phyloP scores from a whole-genome alignment of 192 early-diverging fungal species.

The Piromyces sp. region DNA sequence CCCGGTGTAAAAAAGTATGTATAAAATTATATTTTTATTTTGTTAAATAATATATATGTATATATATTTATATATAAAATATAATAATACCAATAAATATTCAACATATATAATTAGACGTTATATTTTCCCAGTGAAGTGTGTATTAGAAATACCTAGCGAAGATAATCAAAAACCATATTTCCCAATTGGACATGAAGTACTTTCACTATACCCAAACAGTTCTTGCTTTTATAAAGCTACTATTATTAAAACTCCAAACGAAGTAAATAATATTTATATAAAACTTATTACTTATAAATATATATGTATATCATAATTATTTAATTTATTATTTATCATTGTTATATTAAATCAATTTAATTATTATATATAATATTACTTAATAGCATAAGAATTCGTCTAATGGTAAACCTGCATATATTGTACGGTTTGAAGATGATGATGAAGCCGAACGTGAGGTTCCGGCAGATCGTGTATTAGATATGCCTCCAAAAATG shows the following conservation, averaged over 20 bases:
- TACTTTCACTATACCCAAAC: slow-evolving; percentile 21
- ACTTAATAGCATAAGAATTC: slow-evolving; percentile 3
- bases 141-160: slow-evolving; percentile 13
- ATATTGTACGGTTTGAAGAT: slow-evolving; percentile 22
- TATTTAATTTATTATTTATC: neutral
- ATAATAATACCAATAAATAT: too few species aligned
- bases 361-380: neutral
- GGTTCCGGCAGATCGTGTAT: slow-evolving; percentile 6
- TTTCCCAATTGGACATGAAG: slow-evolving; percentile 14
- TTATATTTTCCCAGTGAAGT: slow-evolving; percentile 9
- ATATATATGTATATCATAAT: too few species aligned
- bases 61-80: neutral
- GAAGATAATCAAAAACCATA: slow-evolving; percentile 4
- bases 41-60: neutral
- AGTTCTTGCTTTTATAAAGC: slow-evolving; percentile 27
- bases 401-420: neutral
- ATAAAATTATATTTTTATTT: too few species aligned
- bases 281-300: too few species aligned
- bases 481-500: slow-evolving; percentile 7
- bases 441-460: slow-evolving; percentile 12
- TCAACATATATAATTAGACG: too few species aligned
- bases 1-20: slow-evolving; percentile 9
- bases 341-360: neutral
- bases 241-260: slow-evolving; percentile 10
- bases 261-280: slow-evolving; percentile 10